These are phyloP conservation scores for Calophaca sinica DNA, from an alignment of 306 rosid genomes.

Conservation along the genomic window DNA sequence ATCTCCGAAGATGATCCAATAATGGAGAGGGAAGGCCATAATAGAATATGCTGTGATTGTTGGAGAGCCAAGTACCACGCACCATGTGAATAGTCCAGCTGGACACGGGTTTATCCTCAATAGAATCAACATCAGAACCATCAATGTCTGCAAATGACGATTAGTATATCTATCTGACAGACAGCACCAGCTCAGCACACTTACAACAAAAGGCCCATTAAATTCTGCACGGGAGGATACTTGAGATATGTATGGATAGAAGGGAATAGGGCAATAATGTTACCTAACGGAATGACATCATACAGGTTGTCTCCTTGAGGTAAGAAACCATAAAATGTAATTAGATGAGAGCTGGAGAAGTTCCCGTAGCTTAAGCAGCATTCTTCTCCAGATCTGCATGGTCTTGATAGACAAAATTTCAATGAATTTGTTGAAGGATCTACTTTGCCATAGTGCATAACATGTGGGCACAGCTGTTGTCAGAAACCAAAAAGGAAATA, in stretches of 20 bases:
- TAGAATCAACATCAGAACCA: constrained; percentile 47
- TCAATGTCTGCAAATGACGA: constrained; percentile 62
- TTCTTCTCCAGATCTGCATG: constrained; percentile 82
- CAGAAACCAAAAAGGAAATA: constrained; percentile 47
- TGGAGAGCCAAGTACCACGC: constrained; percentile 84
- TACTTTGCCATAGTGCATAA: constrained; percentile 77
- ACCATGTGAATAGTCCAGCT: constrained; percentile 72
- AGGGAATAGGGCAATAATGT: constrained; percentile 36
- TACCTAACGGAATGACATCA: constrained; percentile 84
- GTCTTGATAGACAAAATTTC: constrained; percentile 85
- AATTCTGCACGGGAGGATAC: constrained; percentile 35
- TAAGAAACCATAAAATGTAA: constrained; percentile 82
- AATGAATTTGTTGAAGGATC: constrained; percentile 72
- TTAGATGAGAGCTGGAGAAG: constrained; percentile 74
- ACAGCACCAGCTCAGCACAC: constrained; percentile 44
- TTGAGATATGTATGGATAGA: constrained; percentile 13
- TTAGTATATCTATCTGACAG: constrained; percentile 37
- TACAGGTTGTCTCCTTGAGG: constrained; percentile 84
- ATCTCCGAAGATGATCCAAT: constrained; percentile 71
- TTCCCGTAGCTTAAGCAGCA: constrained; percentile 87
- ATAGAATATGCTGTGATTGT: constrained; percentile 58
- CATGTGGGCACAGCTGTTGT: constrained; percentile 78
- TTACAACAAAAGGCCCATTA: constrained; percentile 37
- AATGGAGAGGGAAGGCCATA: constrained; percentile 83
- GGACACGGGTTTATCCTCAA: constrained; percentile 47